Evolutionary conservation across 805 yeast species (phyloP).

Genomic region (Schwanniomyces occidentalis): DNA sequence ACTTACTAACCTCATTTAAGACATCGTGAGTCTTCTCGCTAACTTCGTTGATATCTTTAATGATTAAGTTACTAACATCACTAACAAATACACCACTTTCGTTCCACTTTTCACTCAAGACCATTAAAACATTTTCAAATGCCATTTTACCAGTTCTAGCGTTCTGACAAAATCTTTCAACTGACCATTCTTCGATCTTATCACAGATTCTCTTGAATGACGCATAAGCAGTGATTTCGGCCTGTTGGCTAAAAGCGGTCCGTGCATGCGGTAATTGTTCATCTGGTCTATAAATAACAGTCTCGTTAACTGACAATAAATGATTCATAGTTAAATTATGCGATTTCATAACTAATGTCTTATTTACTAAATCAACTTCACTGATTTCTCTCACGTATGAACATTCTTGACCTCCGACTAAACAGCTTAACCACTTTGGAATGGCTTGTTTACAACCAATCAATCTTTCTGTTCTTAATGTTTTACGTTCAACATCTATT

Average conservation of each 20-base stretch:
- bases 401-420: conserved; percentile 71
- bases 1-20: conserved; percentile 14
- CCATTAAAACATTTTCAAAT: conserved; percentile 73
- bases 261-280: conserved; percentile 44
- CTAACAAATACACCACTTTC: conserved; percentile 39
- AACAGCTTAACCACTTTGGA: conserved; percentile 73
- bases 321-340: conserved; percentile 80
- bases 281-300: conserved; percentile 80
- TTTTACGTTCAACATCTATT: conserved; percentile 46
- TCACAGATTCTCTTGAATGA: conserved; percentile 68
- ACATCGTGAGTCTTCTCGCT: conserved; percentile 13
- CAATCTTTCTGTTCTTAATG: conserved; percentile 76
- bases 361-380: conserved; percentile 67
- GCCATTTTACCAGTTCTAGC: conserved; percentile 82
- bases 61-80: conserved; percentile 26
- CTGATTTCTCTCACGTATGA: conserved; percentile 89
- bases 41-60: conserved; percentile 29
- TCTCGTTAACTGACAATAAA: conserved; percentile 77
- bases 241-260: conserved; percentile 77
- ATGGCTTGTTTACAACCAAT: conserved; percentile 86
- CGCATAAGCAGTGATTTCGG: conserved; percentile 86
- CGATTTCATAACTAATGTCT: conserved; percentile 77
- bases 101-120: conserved; percentile 46
- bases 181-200: conserved; percentile 89
- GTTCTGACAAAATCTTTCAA: conserved; percentile 84